Base-by-base conservation (phyloP, 1,284 basidiomycete species). In the Apiotrichum gracile region DNA sequence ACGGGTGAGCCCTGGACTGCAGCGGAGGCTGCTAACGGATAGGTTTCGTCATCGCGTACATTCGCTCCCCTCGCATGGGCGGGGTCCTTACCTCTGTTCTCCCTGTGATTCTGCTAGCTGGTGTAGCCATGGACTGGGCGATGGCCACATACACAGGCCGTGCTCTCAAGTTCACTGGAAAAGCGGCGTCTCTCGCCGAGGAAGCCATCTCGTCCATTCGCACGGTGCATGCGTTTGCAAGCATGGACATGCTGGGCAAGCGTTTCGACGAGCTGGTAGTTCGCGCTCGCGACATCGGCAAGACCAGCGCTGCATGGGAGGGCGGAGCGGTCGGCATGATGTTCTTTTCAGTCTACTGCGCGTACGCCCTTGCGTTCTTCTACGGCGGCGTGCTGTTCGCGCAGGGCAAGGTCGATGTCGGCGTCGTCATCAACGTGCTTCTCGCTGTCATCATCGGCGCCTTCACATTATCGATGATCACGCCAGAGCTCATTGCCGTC, bases 71-170 rank as follows among this genome's bases (percentile, higher is more conserved):
- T 88, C 82, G 87, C 51, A 81, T 97, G 37, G 88, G 93, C 1
- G 80, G 96, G n/a, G 93, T 89, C 1, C 78, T 93, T 67, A 85
- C 86, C 1, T 83, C 88, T 9, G 91, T 97, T 61, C 74, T 97
- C 26, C 94, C 94, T 1, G 89, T 86, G 71, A 92, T 97, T 66
- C 83, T 75, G 27, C 80, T 90, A 54, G 81, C 85, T 0, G 92
- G 91, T 5, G 61, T 52, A 13, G 51, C 63, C 53, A 71, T 69
- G 68, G 61, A 61, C 42, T 43, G 44, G 6, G 50, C 69, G 21
- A 69, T 70, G 65, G 62, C 70, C 33, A 70, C 68, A 45, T 72
- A 63, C 58, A 67, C 69, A 35, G 67, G 64, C 79, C 68, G 57
- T 78, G 38, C 86, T 21, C 81, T 94, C 49, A 82, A 85, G 53